Evolutionary conservation across 768 basidiomycete species (phyloP).

Genomic region (Pulveroboletus sp.): DNA sequence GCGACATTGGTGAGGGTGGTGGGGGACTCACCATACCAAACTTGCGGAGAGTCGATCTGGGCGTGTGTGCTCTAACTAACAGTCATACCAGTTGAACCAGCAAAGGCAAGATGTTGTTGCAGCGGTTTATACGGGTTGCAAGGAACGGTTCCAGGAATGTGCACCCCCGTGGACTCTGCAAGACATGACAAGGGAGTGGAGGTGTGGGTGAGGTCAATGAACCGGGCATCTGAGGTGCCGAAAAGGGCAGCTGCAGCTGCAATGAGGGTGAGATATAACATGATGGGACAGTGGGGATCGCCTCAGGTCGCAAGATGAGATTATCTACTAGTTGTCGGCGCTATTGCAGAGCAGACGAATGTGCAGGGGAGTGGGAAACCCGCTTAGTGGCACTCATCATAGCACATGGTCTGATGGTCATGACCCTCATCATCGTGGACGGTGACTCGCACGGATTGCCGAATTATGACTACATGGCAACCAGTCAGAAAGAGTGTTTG

Average conservation of each 20-base stretch:
- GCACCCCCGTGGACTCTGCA: slow-evolving; percentile 27
- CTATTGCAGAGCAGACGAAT: slow-evolving; percentile 1
- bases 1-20: slow-evolving; percentile 20
- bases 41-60: slow-evolving; percentile 21
- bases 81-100: slow-evolving; percentile 24
- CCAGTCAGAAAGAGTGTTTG: neutral
- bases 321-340: slow-evolving; percentile 3
- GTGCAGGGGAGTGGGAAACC: slow-evolving; percentile 1
- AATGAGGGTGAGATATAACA: slow-evolving; percentile 9
- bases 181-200: slow-evolving; percentile 20
- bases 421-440: neutral
- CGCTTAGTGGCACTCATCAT: neutral
- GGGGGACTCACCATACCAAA: slow-evolving; percentile 30
- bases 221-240: slow-evolving; percentile 15
- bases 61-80: slow-evolving; percentile 25
- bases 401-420: neutral
- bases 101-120: slow-evolving; percentile 24
- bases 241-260: slow-evolving; percentile 4
- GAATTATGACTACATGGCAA: neutral
- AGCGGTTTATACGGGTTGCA: slow-evolving; percentile 29
- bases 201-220: slow-evolving; percentile 11
- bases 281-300: neutral
- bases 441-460: neutral
- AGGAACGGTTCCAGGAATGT: slow-evolving; percentile 25
- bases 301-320: neutral